A percentile compares a stretch with the other conserved stretches of the same genome.
phyloP scores from a whole-genome alignment of 1,284 basidiomycete species.

The Ganoderma multipileum region DNA sequence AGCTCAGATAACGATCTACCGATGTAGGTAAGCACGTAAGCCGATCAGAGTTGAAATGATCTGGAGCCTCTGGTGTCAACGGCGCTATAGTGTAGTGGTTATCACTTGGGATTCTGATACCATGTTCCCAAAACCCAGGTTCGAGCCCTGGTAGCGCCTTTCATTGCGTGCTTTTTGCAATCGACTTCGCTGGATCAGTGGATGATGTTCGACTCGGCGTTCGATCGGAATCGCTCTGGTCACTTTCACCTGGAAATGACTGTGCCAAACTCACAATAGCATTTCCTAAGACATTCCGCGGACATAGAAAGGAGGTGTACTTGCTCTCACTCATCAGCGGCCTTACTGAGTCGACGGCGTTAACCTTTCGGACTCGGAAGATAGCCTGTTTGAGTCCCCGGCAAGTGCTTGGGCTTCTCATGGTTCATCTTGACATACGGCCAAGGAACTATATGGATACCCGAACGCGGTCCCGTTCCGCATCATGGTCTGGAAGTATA shows the following conservation, averaged over 20 bases:
- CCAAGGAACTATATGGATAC: neutral
- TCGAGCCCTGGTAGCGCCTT: constrained; percentile 26
- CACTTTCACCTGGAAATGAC: neutral
- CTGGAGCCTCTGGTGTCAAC: too few relatives aligned
- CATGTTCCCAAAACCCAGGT: constrained; percentile 27
- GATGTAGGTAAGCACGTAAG: neutral
- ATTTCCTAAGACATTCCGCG: neutral
- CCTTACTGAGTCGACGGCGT: neutral
- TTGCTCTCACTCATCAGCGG: neutral
- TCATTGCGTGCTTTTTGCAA: constrained; percentile 28
- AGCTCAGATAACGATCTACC: neutral
- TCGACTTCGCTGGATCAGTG: too few relatives aligned
- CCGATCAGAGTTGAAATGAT: too few relatives aligned
- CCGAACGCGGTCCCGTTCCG: neutral
- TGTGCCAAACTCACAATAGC: too few relatives aligned
- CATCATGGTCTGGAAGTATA: too few relatives aligned
- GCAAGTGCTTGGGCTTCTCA: neutral
- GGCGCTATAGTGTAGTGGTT: constrained; percentile 29
- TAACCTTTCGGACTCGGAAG: neutral
- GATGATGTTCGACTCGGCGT: too few relatives aligned
- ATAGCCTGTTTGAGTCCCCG: neutral
- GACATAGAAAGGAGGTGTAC: neutral
- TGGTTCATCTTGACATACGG: neutral
- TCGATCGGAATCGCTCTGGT: too few relatives aligned
- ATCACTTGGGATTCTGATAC: constrained; percentile 25